Evolutionary conservation across 352 stramenopile genomes (phyloP), one percentile per base, ranked within the genome.

Genomic region (Globisporangium paddicum): DNA sequence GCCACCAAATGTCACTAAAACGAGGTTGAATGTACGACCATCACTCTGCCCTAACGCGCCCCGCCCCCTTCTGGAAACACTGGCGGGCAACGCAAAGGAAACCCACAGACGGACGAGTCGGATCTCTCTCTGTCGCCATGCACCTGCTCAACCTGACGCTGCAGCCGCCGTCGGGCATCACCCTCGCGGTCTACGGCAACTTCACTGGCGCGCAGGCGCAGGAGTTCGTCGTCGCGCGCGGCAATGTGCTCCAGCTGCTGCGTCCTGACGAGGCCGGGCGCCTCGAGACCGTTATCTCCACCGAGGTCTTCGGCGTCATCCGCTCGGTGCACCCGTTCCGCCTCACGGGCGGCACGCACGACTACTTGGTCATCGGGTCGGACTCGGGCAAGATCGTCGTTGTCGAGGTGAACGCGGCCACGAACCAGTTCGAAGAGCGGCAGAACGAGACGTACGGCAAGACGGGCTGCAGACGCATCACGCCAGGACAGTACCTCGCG

Each of bases 401-500:
- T 30, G 60, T 99, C 18, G 91, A 98, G 58, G 98, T 98, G 56
- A 88, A 98, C 63, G 64, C 73, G 10, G 68, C 71, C 18, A 68
- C 67, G 26, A 88, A 77, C 58, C 73, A 88, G 64, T 96, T 95
- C 51, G 77, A 87, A 60, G 75, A 80, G 42, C 77, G 96, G 40
- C 96, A 98, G 75, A 93, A 75, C 52, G 94, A 98, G 77, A 97
- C 93, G 5, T 99, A 97, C 67, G 96, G 96, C 50, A 98, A 98
- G 75, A 98, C 91, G 0, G 97, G 96, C 19, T 98, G 93, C 64
- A 87, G 97, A 52, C 90, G 98, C 28, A 97, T 98, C 60, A 98
- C 98, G 16, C 97, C 98, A 0, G 98, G 98, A 1, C 95, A 99
- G 73, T 99, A 99, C 76, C 53, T 99, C 28, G 96, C 96, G 0